A percentile compares a stretch with the other conserved stretches of the same genome.
These are phyloP conservation scores for Lenzites betulinus DNA, from an alignment of 768 basidiomycete species.

Conservation along the genomic window DNA sequence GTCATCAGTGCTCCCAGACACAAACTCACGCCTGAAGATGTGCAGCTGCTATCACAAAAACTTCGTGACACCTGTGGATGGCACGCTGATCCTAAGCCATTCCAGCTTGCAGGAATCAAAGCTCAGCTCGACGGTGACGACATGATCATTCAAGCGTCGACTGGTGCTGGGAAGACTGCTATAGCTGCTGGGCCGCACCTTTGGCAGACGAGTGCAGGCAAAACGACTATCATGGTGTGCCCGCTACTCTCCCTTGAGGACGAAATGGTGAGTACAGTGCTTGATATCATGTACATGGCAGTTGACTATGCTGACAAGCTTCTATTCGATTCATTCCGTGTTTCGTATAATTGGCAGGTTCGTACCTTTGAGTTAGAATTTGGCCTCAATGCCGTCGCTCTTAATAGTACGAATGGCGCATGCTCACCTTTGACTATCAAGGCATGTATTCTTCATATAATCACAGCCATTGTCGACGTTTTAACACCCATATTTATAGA, in stretches of 20 bases:
- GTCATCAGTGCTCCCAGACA: neutral
- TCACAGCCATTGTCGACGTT: no score
- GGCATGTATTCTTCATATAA: conserved; percentile 29
- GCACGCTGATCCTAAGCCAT: conserved; percentile 22
- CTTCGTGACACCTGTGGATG: conserved; percentile 29
- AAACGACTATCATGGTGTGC: conserved; percentile 40
- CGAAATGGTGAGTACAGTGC: conserved; percentile 36
- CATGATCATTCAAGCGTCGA: conserved; percentile 39
- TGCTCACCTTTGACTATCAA: conserved; percentile 30
- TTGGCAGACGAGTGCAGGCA: conserved; percentile 28
- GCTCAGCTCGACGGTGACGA: conserved; percentile 36
- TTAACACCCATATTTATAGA: conserved; percentile 5
- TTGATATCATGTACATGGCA: no score
- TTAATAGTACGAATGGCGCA: conserved; percentile 37
- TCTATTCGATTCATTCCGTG: no score
- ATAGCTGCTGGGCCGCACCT: conserved; percentile 43
- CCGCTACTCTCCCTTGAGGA: conserved; percentile 43
- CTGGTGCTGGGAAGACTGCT: conserved; percentile 40
- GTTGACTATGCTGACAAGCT: no score
- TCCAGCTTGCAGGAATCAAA: conserved; percentile 34
- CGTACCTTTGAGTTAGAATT: conserved; percentile 36
- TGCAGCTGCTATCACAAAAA: neutral
- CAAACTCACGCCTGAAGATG: conserved; percentile 1
- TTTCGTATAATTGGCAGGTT: no score
- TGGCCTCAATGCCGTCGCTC: conserved; percentile 31